phyloP scores from a whole-genome alignment of 2,329 filamentous ascomycete species.

The Cytospora piceae region DNA sequence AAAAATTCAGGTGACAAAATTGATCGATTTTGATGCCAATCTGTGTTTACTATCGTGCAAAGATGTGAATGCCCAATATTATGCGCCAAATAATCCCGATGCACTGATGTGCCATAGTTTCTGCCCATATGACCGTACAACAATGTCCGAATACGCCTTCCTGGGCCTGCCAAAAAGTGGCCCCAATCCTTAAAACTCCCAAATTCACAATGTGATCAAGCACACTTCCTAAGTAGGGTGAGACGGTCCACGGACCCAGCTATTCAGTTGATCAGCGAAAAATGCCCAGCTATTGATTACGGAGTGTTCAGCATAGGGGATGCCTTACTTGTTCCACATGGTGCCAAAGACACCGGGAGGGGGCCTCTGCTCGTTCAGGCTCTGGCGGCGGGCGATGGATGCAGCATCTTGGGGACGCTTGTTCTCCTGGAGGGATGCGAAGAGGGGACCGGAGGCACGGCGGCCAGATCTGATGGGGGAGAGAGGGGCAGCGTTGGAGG shows the following conservation, averaged over 20 bases:
- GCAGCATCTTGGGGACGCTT: conserved; percentile 51
- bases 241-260: conserved; percentile 21
- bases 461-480: conserved; percentile 32
- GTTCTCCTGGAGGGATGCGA: conserved; percentile 55
- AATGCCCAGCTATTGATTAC: no score
- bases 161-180: neutral
- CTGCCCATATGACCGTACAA: neutral
- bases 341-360: conserved; percentile 54
- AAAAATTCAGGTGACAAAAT: neutral
- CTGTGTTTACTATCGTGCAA: neutral
- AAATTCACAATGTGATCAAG: neutral
- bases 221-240: neutral
- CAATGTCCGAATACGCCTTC: neutral
- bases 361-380: conserved; percentile 57
- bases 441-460: conserved; percentile 53
- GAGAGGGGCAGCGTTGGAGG: conserved; percentile 7
- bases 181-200: neutral
- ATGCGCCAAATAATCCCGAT: neutral
- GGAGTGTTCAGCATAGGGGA: no score
- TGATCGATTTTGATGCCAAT: neutral
- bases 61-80: neutral
- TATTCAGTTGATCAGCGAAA: neutral
- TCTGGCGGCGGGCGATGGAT: conserved; percentile 54
- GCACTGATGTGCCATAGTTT: conserved; percentile 4
- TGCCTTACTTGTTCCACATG: conserved; percentile 60